These are phyloP conservation scores for Pichia cephalocereana DNA, from an alignment of 805 yeast genomes.

Conservation along the genomic window DNA sequence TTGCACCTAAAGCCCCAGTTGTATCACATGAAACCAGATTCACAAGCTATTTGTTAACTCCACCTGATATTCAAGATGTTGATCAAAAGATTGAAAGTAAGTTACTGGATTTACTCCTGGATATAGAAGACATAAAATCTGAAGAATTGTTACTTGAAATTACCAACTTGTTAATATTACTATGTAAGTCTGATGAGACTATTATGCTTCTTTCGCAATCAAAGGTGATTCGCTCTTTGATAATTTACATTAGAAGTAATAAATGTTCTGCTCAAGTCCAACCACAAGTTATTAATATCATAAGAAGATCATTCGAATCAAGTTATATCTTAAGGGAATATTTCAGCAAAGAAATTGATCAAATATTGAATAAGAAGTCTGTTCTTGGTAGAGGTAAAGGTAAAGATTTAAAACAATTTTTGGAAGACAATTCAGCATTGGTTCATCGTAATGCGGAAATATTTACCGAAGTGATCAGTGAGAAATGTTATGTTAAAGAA, in stretches of 20 bases:
- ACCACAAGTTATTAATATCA: conserved; percentile 40
- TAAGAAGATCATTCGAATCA: conserved; percentile 67
- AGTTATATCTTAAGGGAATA: conserved; percentile 36
- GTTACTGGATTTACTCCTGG: conserved; percentile 37
- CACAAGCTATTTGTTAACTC: conserved; percentile 4
- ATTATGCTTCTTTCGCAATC: conserved; percentile 37
- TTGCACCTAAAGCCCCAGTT: conserved; percentile 30
- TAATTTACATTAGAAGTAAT: conserved; percentile 31
- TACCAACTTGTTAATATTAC: neutral
- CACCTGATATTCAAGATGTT: conserved; percentile 16
- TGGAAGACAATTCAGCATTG: conserved; percentile 43
- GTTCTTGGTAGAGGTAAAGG: conserved; percentile 14
- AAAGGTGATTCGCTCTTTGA: conserved; percentile 37
- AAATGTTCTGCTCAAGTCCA: conserved; percentile 33
- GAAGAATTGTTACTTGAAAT: conserved; percentile 24
- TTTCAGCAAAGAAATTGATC: conserved; percentile 43
- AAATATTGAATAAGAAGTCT: conserved; percentile 26
- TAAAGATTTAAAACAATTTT: conserved; percentile 36
- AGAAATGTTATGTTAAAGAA: conserved; percentile 12
- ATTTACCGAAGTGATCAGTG: conserved; percentile 19
- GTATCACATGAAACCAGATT: neutral
- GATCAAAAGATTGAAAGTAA: conserved; percentile 17
- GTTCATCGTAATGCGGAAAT: conserved; percentile 28
- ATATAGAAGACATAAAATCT: conserved; percentile 31
- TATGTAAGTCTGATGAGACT: conserved; percentile 28